Conservation (phyloP, 148 eudicot species). For the Vaccinium myrtillus region DNA sequence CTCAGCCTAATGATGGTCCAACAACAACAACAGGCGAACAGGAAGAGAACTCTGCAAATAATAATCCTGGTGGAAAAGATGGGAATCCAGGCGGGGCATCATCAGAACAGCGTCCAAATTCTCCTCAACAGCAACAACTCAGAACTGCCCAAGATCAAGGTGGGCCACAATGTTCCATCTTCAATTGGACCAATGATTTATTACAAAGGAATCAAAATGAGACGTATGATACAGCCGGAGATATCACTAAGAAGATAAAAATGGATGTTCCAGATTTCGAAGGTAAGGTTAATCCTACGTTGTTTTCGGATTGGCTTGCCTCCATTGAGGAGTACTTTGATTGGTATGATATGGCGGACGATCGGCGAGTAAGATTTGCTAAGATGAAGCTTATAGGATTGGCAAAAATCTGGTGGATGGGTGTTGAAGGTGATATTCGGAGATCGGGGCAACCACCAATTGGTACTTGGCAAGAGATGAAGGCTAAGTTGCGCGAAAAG, state of each 20-base stretch:
- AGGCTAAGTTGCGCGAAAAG: background rate
- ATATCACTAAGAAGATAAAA: background rate
- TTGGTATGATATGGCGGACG: background rate
- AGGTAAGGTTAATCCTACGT: background rate
- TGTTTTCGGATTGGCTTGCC: background rate
- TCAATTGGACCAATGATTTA: background rate
- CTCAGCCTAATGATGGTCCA: no score
- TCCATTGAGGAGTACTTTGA: background rate
- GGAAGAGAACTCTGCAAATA: no score
- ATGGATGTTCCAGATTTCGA: background rate
- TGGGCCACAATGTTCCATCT: background rate
- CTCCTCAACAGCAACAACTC: background rate
- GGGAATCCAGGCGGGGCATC: background rate
- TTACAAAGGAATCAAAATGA: background rate
- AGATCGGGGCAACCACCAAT: background rate
- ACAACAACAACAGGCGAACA: no score
- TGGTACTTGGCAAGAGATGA: background rate
- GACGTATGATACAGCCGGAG: background rate
- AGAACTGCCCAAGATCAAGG: background rate
- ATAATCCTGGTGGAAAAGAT: background rate
- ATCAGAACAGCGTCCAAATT: background rate
- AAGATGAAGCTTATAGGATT: background rate
- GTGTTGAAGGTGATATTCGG: background rate
- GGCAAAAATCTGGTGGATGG: background rate
- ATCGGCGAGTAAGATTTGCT: background rate